Percentiles rank a stretch among this genome's conserved stretches.
phyloP scores from a whole-genome alignment of 1,284 basidiomycete species.

The Hemileia vastatrix region DNA sequence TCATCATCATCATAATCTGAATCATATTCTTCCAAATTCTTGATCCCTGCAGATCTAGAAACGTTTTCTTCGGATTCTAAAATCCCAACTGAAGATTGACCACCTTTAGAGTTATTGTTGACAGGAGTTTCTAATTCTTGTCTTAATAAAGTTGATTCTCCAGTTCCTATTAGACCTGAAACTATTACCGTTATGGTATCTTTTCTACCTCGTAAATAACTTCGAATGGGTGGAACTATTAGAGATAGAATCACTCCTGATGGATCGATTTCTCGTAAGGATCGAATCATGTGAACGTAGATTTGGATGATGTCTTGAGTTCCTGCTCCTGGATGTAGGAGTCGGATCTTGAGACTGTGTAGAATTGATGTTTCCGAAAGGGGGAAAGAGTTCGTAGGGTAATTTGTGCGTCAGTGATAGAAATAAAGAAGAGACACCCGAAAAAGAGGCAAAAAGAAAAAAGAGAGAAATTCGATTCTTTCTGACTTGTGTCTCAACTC shows the following conservation, averaged over 20 bases:
- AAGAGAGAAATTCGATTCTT: background rate
- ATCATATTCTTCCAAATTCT: conserved; percentile 59
- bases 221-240: conserved; percentile 76
- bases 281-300: conserved; percentile 90
- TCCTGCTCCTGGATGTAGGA: conserved; percentile 90
- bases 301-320: conserved; percentile 83
- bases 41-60: conserved; percentile 49
- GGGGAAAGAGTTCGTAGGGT: background rate
- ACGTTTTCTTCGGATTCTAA: background rate
- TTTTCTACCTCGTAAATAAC: conserved; percentile 70
- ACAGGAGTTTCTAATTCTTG: conserved; percentile 29
- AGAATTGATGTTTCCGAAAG: background rate
- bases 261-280: conserved; percentile 78
- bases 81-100: background rate
- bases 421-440: too few species aligned
- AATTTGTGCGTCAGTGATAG: too few species aligned
- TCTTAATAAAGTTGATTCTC: conserved; percentile 24
- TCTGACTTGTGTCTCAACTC: too few species aligned
- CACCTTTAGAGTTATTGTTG: background rate
- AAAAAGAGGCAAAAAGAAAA: background rate
- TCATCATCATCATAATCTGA: conserved; percentile 19
- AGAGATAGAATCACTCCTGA: conserved; percentile 82
- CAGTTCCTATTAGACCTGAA: conserved; percentile 64
- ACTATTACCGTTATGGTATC: conserved; percentile 88
- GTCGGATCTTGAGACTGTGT: conserved; percentile 58